phyloP scores from a whole-genome alignment of 1,284 basidiomycete genomes.

The Cystobasidium pallidum region DNA sequence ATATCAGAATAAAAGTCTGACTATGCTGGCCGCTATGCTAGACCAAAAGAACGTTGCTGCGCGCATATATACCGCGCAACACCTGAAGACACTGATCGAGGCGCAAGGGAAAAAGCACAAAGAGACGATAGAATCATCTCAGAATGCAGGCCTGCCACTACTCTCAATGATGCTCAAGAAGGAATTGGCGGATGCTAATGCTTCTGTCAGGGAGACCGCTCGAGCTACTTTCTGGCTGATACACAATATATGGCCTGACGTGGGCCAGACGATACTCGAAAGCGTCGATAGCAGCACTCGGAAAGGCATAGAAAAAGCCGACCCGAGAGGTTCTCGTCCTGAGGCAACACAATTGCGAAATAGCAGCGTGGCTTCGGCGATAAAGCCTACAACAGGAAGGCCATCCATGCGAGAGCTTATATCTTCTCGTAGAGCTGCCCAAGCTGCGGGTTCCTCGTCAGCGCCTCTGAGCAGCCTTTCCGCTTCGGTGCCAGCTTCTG shows the following conservation, averaged over 20 bases:
- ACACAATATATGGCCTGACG: constrained; percentile 72
- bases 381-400: constrained; percentile 10
- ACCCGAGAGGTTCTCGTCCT: no score
- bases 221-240: constrained; percentile 81
- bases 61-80: constrained; percentile 65
- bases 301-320: constrained; percentile 81
- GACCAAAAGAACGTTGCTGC: constrained; percentile 81
- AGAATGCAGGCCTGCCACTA: constrained; percentile 65
- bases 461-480: not conserved
- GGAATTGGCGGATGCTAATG: constrained; percentile 75
- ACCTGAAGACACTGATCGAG: constrained; percentile 55
- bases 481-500: not conserved
- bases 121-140: constrained; percentile 53
- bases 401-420: constrained; percentile 27
- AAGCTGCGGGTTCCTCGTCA: not conserved
- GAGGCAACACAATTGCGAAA: not conserved
- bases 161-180: constrained; percentile 74
- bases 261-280: constrained; percentile 68
- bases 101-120: constrained; percentile 53
- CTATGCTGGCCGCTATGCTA: constrained; percentile 69
- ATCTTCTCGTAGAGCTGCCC: constrained; percentile 14
- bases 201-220: constrained; percentile 73
- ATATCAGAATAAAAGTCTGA: constrained; percentile 69
- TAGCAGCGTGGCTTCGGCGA: not conserved
- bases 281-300: constrained; percentile 70